These are phyloP conservation scores for Chrysopogon serrulatus DNA, from an alignment of 176 grass and related monocot genomes.

Conservation along the genomic window DNA sequence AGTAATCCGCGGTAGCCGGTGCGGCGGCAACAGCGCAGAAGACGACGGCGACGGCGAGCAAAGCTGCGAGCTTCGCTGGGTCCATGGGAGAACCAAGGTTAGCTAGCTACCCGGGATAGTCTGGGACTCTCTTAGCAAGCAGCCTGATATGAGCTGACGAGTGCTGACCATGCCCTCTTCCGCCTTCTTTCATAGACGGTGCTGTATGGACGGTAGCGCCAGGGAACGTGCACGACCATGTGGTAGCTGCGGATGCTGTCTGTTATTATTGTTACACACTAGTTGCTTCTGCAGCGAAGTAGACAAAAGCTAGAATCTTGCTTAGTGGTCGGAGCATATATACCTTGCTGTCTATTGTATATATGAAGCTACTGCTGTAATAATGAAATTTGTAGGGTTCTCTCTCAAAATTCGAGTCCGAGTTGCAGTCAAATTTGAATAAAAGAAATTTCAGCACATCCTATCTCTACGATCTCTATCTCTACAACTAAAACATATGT, in stretches of 20 bases:
- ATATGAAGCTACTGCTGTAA: too few species aligned
- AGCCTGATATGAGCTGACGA: neutral
- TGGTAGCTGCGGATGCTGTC: constrained; percentile 10
- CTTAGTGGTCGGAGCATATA: neutral
- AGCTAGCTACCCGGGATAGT: neutral
- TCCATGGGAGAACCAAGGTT: neutral
- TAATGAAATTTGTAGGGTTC: too few species aligned
- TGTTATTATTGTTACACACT: neutral
- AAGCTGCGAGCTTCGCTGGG: neutral
- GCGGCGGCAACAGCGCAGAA: neutral
- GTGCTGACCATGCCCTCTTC: neutral
- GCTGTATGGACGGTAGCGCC: constrained; percentile 4
- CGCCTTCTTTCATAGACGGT: constrained; percentile 9
- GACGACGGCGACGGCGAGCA: neutral
- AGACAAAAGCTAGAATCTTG: neutral
- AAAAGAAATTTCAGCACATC: too few species aligned
- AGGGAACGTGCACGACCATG: constrained; percentile 6
- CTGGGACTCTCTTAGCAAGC: neutral
- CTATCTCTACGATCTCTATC: too few species aligned
- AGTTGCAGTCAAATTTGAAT: too few species aligned
- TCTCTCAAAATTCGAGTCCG: too few species aligned
- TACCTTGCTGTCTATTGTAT: neutral
- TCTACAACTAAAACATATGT: too few species aligned
- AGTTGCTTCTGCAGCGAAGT: neutral
- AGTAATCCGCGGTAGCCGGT: neutral